Base-by-base conservation (phyloP, 176 grass and related monocot species). In the Musa acuminata region DNA sequence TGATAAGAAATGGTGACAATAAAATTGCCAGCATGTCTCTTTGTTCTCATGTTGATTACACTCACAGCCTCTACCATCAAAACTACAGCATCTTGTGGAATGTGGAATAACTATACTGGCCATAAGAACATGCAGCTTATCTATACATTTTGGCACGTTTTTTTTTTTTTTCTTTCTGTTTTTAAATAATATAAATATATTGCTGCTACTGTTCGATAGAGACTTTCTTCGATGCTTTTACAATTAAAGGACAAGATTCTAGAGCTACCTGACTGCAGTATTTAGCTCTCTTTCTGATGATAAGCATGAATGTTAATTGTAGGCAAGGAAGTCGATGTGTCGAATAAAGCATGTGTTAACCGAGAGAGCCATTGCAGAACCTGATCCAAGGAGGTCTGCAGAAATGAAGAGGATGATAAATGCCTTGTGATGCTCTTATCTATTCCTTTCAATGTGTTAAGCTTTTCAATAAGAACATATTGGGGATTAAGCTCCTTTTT, bases 361-460 rank as follows among this genome's bases (percentile, higher is more conserved):
- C 0, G 90, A 99, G 86, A 87, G 95, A 65, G 95, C 90, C 23
- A 93, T 93, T 81, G 90, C 86, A 12, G 95, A 99, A 14, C 90
- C 88, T 64, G 95, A 94, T 72, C 75, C 86, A 52, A 84, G 90
- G 78, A 99, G 95, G 74, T 82, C 72, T 22, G 84, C 88, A 3
- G 95, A 99, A 55, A 99, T 99, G 88, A 99, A 99, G 80, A 84
- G 90, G 78, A 94, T 94, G 95, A 87, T 99, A 63, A 99, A 91
- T 8, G 55, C 72, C 52, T 72, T 99, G 29, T 93, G 81, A 91
- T 80, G 54, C 10, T 17, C 50, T 70, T 51, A 7, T 68, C 6
- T 68, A 27, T 68, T 16, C 0, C 65, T 68, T 43, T 25, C 63
- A 57, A 57, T 43, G 3, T 43, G 35, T 43, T 43, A 6, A 43